Conservation (phyloP, 441 rosid genomes). For the Erodium moschatum region DNA sequence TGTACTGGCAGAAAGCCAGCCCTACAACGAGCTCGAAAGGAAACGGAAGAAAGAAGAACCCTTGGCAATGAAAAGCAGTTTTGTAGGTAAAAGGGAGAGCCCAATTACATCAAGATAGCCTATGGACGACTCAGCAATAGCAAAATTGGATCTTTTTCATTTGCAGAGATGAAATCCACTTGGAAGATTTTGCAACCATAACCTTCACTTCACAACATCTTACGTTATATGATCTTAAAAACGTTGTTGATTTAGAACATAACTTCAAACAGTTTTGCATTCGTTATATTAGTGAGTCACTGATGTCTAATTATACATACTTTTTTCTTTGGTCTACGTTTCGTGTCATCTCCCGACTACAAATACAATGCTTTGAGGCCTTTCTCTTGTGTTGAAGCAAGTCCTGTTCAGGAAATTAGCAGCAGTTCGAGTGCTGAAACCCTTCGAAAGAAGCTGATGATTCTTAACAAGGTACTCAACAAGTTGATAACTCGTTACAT, state of each 20-base stretch:
- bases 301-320: slow-evolving; percentile 27
- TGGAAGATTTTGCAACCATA: neutral
- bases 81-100: slow-evolving; percentile 5
- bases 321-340: too few relatives aligned
- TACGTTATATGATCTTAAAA: neutral
- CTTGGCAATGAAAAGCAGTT: slow-evolving; percentile 50
- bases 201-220: neutral
- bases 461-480: slow-evolving; percentile 36
- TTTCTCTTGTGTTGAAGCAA: too few relatives aligned
- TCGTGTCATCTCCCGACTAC: too few relatives aligned
- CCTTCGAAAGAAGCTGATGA: too few relatives aligned
- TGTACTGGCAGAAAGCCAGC: slow-evolving; percentile 50
- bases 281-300: neutral
- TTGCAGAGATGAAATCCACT: neutral
- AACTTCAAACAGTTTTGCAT: neutral
- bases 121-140: neutral
- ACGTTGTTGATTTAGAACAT: neutral
- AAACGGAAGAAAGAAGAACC: slow-evolving; percentile 55
- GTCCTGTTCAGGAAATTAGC: slow-evolving; percentile 59
- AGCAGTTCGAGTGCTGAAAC: slow-evolving; percentile 45
- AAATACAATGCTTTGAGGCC: too few relatives aligned
- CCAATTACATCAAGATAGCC: neutral
- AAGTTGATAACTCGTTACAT: slow-evolving; percentile 45
- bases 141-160: neutral
- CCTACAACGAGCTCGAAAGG: slow-evolving; percentile 40